Evolutionary conservation across 768 basidiomycete species (phyloP), one percentile per base, ranked within the genome.

Genomic region (Boletus reticuloceps): DNA sequence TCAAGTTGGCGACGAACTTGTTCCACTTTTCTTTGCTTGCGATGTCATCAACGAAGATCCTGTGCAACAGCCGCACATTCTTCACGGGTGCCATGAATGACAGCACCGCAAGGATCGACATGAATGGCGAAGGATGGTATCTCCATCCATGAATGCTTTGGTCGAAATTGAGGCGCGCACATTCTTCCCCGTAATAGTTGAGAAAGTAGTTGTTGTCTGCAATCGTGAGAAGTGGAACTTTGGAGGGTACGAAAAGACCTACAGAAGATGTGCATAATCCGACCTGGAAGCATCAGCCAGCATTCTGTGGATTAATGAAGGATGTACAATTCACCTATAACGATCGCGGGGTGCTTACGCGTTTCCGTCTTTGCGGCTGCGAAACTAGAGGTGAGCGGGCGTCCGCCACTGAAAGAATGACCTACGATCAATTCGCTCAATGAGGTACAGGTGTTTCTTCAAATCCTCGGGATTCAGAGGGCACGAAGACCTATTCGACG

Each of bases 11-110:
- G 43, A 82, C 71, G 38, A 80, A 79, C 17, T 67, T 65, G 5
- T 70, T 66, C 82, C 83, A 85, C 9, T 68, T 66, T 14, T 66
- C 63, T 29, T 66, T 64, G 51, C 74, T 73, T 46, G 77, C 72
- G 16, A 78, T 68, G 0, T 67, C 61, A 57, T 85, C 84, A 1
- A 81, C 73, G 68, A 74, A 84, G 38, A 81, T 76, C 14, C 66
- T 75, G 47, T 82, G 75, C 40, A 86, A 55, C 34, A 70, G 60
- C 14, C 66, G 69, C 12, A 81, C 64, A 54, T 82, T 79, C 14
- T 75, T 66, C 37, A 79, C 69, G 0, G 85, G 84, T 6, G 75
- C 71, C 44, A 70, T 77, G 65, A 85, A 85, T 6, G 84, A 65
- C 5, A 82, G 20, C 0, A 74, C 74, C 1, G 77, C 77, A 3